Conservation (phyloP, 2,329 filamentous ascomycete genomes). For the Epichloe gansuensis region DNA sequence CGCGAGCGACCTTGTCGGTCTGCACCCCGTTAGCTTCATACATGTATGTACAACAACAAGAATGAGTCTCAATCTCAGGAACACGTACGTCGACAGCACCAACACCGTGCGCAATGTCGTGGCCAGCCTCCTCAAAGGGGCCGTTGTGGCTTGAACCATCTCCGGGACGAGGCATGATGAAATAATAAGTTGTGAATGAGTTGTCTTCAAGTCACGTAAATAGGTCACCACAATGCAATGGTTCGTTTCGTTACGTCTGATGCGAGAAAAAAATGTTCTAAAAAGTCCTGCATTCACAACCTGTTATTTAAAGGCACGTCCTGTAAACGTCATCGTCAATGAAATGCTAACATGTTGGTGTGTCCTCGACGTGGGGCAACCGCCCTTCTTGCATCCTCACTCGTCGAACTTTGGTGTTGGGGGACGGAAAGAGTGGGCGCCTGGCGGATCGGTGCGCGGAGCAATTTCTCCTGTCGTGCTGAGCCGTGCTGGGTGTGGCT, state of each 20-base stretch:
- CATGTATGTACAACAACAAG: not conserved
- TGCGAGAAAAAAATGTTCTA: too few relatives aligned
- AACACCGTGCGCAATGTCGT: conserved; percentile 33
- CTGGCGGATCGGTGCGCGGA: not conserved
- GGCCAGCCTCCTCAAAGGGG: conserved; percentile 25
- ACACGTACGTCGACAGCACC: conserved; percentile 25
- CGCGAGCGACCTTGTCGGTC: conserved; percentile 28
- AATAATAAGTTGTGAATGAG: not conserved
- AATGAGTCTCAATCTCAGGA: too few relatives aligned
- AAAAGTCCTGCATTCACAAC: too few relatives aligned
- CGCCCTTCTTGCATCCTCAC: not conserved
- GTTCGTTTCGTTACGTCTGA: too few relatives aligned
- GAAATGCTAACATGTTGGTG: not conserved
- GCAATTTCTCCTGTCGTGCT: not conserved
- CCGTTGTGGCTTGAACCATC: conserved; percentile 36
- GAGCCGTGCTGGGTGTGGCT: not conserved
- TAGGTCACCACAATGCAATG: too few relatives aligned
- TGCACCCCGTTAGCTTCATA: conserved; percentile 5
- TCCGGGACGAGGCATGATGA: conserved; percentile 38
- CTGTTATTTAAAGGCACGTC: too few relatives aligned
- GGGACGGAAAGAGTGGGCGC: not conserved
- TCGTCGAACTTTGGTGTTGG: not conserved
- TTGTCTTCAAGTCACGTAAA: too few relatives aligned
- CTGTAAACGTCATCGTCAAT: conserved; percentile 4
- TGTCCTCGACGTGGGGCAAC: not conserved